Base-by-base conservation (phyloP, 2,329 filamentous ascomycete genomes). In the Colletotrichum navitas region DNA sequence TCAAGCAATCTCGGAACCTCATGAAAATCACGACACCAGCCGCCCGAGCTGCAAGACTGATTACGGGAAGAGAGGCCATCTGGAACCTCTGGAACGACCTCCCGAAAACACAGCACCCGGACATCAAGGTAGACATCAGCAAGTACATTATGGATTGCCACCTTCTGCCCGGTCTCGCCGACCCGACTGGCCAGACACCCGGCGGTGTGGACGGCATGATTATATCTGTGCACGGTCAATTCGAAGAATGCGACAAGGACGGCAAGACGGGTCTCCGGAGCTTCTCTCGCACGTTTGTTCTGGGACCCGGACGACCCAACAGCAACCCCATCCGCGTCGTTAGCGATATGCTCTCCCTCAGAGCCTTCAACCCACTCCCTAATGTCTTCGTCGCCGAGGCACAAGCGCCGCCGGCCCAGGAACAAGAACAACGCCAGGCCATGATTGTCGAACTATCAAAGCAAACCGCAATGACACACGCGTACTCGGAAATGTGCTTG, bases 91-190 rank as follows among this genome's bases (percentile, higher is more conserved):
- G 94, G 91, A 87, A 88, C 66, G 83, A 83, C 4, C 85, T 97
- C 3, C 94, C 94, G 0, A 82, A 84, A 51, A 95, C 94, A 11
- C 88, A 88, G 55, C 94, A 97, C 78, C 92, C 94, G 1, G 88
- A 92, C 76, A 87, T 97, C 73, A 84, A 86, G 60, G 82, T 87
- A 1, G 89, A 93, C 58, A 82, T 90, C 16, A 85, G 89, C 77
- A 93, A 94, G 76, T 97, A 94, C 86, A 89, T 94, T 63, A 90
- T 97, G 78, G 94, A 97, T 81, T 95, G 93, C 75, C 91, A 94
- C 76, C 88, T 92, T 21, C 84, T 95, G 43, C 88, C 91, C 1
- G 90, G 91, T 43, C 86, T 97, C 32, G 87, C 88, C 3, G 94
- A 97, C 76, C 91, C 90, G 3, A 87, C 86, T 16, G 90, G 90